Base-by-base conservation (phyloP, 1,284 basidiomycete species). In the Marasmius fiardii region DNA sequence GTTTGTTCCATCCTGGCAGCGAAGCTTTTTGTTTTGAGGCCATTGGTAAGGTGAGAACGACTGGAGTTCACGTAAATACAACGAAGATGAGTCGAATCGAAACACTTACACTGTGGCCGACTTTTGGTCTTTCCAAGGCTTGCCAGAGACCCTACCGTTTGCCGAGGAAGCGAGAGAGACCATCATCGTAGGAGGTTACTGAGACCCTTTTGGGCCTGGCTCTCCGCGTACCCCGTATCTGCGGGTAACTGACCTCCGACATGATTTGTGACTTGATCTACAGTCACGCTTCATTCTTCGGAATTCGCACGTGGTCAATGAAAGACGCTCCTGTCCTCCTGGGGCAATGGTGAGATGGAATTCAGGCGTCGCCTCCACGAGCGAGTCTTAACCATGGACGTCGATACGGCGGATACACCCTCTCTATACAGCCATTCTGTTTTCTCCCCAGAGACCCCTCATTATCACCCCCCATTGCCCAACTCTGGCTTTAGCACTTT, bases 1-100 rank as follows among this genome's bases (percentile, higher is more conserved):
- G 80, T 81, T 65, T 83, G 82, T 57, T 82, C 74, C 81, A 90
- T 89, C 35, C 90, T 78, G 33, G 81, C 79, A 49, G 82, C 77
- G 81, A 84, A 92, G 50, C 65, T 75, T 67, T 80, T 86, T 3
- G 85, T 78, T 70, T 84, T 90, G 50, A 86, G 75, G 53, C 81
- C 85, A 18, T 74, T 68, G 24, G 81, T 81, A n/a, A 88, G 75
- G 66, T 86, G 80, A 6, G 89, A 82, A 21, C 88, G 86, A 28
- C 89, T 91, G 65, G 33, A 48, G 44, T 43, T 51, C 37, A 53
- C 52, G 57, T 60, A 52, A 41, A 48, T 21, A 39, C 21, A 49
- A 35, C 26, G 52, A 37, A 12, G 43, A 20, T 59, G 45, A 55
- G 31, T 54, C 54, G 52, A 12, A 50, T 23, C 35, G 48, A 51